These are phyloP conservation scores for Phytophthora cactorum DNA, from an alignment of 352 stramenopile species.

Conservation along the genomic window DNA sequence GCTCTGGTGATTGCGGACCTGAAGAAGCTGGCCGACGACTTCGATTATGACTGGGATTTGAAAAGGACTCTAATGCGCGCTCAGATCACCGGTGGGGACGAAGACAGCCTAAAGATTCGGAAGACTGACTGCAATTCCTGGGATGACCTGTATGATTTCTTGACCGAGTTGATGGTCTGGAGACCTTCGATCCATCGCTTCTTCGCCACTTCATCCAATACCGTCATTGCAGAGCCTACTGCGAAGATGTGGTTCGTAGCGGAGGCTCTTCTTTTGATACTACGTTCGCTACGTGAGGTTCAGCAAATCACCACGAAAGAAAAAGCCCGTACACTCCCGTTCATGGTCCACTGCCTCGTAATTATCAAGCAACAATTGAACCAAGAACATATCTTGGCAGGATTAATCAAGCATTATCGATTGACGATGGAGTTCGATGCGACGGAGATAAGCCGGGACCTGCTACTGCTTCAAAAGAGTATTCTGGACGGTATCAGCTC, in stretches of 20 bases:
- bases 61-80: conserved; percentile 16
- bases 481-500: conserved; percentile 14
- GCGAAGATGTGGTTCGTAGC: conserved; percentile 39
- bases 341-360: conserved; percentile 12
- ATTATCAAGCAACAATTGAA: conserved; percentile 7
- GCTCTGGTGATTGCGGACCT: conserved; percentile 3
- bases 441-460: conserved; percentile 11
- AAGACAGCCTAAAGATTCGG: conserved; percentile 10
- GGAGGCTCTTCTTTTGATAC: conserved; percentile 48
- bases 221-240: conserved; percentile 14
- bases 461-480: conserved; percentile 9
- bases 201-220: conserved; percentile 9
- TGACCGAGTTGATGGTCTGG: conserved; percentile 27
- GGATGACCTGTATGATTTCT: conserved; percentile 33
- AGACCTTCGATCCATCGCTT: conserved; percentile 28
- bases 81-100: neutral
- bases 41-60: conserved; percentile 5
- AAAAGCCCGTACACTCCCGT: conserved; percentile 11
- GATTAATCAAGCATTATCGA: conserved; percentile 13
- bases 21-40: neutral
- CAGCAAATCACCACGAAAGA: conserved; percentile 44
- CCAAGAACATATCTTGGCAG: conserved; percentile 5
- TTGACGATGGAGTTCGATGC: conserved; percentile 15
- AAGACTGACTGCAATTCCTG: conserved; percentile 22
- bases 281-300: conserved; percentile 52